Evolutionary conservation across 768 basidiomycete genomes (phyloP), one percentile per base, ranked within the genome.

Genomic region (Lactarius deliciosus): DNA sequence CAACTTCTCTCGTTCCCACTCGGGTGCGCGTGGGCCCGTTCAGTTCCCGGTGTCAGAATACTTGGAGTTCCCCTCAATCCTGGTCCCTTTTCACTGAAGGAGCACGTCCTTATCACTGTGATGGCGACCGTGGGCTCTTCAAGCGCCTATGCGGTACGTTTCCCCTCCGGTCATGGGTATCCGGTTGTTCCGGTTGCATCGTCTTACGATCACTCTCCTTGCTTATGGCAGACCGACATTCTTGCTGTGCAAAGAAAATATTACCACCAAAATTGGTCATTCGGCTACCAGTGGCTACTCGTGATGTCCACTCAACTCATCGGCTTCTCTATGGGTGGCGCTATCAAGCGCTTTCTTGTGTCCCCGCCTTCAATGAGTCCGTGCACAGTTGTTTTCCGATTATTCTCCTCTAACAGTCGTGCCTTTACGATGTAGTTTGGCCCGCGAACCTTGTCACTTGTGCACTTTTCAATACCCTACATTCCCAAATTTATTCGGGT

Each of bases 241-340:
- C 73, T 91, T 47, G 88, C 88, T 1, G 89, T 92, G 3, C 90
- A 92, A 72, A 79, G 85, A 47, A 85, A 88, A 1, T 89, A 81
- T 71, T 93, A 93, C 73, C 73, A 82, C 57, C 85, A 89, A 71
- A 75, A 57, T 34, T 67, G 38, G 70, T 64, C 70, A 47, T 57
- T 83, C 64, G 73, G 68, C 83, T 90, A 92, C 75, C 89, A 91
- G 77, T 89, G 90, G 87, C 84, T 92, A 75, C 77, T 92, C 25
- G 88, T 92, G 30, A 85, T 92, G 82, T 78, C 87, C 16, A 90
- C 90, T 0, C 81, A 92, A 71, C 74, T 90, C 63, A 91, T 92
- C 62, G 91, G 92, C 15, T 93, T 93, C 79, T 92, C 90, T 5
- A 85, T 92, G 63, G 92, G 91, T 54, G 90, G 91, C 16, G 77